Evolutionary conservation across 164 flowering plant genomes (phyloP), one percentile per base, ranked within the genome.

Genomic region (Magnolia officinalis): DNA sequence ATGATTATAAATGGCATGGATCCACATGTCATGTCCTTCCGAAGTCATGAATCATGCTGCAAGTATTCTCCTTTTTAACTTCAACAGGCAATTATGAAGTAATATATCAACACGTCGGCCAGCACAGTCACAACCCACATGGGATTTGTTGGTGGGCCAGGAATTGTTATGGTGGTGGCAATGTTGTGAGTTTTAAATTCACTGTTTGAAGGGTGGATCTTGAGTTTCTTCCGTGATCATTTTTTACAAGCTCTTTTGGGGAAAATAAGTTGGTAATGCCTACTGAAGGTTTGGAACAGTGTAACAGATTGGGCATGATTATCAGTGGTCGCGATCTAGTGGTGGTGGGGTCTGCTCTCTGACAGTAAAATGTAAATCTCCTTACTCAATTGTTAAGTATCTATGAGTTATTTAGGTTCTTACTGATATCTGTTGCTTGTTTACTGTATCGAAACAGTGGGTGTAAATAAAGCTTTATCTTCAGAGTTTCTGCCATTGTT

Each of bases 361-460:
- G 81, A 84, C 65, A 10, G 63, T 72, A 66, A 31, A 74, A 75
- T 77, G 78, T 81, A 78, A 50, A 65, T 78, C 37, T 74, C 73
- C 80, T 23, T 61, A 55, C 70, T 67, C 72, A 69, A 70, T 45
- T 58, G 59, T 79, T 79, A 63, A 73, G 73, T 10, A 70, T 74
- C 21, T 67, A 51, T 20, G 66, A 75, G 81, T 80, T 77, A 19
- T 55, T 71, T 58, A 70, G 63, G 67, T 64, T 82, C 70, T 73
- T 78, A 72, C 74, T 75, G 68, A 26, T 71, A 67, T 31, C n/a
- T 50, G 49, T 65, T 16, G 63, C 67, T 63, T 31, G 71, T 70
- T 74, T 70, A 68, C 71, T 74, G 23, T 72, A 63, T 73, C 59
- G 63, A 49, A 26, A 16, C 37, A 70, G 55, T 58, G 58, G 18